These are phyloP conservation scores for Pseudogymnoascus sp. DNA, from an alignment of 2,329 filamentous ascomycete genomes.

Conservation along the genomic window DNA sequence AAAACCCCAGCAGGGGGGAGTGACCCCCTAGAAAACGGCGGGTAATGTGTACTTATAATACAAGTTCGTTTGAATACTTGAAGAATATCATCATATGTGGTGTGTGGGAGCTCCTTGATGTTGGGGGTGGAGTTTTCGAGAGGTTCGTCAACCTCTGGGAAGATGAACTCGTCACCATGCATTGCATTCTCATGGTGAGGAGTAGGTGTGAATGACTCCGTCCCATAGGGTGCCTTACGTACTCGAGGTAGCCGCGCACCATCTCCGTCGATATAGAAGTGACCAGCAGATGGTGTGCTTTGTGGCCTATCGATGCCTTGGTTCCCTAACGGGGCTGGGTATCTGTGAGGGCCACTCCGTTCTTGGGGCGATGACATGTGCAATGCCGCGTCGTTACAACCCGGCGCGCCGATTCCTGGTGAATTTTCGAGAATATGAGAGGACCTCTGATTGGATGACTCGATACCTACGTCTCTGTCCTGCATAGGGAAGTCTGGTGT, in stretches of 20 bases:
- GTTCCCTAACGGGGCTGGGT: neutral
- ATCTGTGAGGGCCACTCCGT: neutral
- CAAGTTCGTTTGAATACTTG: constrained; percentile 17
- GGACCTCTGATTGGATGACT: neutral
- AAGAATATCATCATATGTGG: constrained; percentile 16
- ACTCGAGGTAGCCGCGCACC: constrained; percentile 20
- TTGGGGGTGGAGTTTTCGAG: neutral
- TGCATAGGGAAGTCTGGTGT: constrained; percentile 15
- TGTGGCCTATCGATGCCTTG: constrained; percentile 9
- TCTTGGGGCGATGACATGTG: neutral
- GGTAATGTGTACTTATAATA: constrained; percentile 14
- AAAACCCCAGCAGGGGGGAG: constrained; percentile 16
- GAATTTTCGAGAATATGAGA: neutral
- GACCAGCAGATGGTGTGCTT: constrained; percentile 14
- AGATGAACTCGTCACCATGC: constrained; percentile 1
- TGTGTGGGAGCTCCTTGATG: constrained; percentile 11
- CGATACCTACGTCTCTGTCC: neutral
- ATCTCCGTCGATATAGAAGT: constrained; percentile 23
- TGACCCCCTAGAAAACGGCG: constrained; percentile 10
- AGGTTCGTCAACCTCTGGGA: constrained; percentile 9
- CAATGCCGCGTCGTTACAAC: neutral
- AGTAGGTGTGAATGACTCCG: constrained; percentile 10
- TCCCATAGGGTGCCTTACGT: constrained; percentile 16
- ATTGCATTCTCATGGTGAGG: neutral
- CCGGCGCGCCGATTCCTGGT: neutral